These are phyloP conservation scores for Yarrowia divulgata DNA, from an alignment of 805 yeast genomes.

Conservation along the genomic window DNA sequence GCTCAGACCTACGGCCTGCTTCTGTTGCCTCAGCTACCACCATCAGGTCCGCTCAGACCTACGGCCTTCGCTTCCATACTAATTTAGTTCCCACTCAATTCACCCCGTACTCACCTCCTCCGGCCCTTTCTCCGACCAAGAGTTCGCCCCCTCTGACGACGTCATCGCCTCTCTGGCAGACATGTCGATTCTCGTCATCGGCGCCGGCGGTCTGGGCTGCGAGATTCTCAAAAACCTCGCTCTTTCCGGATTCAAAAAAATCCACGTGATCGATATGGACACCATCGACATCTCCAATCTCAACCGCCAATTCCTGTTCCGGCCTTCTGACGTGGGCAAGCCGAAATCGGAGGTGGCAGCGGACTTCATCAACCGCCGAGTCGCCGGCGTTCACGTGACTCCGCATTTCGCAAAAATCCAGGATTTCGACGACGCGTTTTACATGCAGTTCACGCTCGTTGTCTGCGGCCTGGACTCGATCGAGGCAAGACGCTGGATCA, in stretches of 20 bases:
- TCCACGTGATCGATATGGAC: slow-evolving; percentile 82
- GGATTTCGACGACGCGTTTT: slow-evolving; percentile 67
- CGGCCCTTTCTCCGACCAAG: slow-evolving; percentile 53
- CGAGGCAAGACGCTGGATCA: slow-evolving; percentile 91
- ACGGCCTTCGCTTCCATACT: background rate
- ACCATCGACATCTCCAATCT: slow-evolving; percentile 78
- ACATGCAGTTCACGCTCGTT: slow-evolving; percentile 70
- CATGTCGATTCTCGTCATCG: slow-evolving; percentile 53
- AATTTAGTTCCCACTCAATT: slow-evolving; percentile 3
- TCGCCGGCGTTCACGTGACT: slow-evolving; percentile 54
- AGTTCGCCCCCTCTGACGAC: slow-evolving; percentile 50
- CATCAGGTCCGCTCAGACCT: no score
- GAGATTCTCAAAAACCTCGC: slow-evolving; percentile 78
- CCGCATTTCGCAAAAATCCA: slow-evolving; percentile 73
- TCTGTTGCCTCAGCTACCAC: no score
- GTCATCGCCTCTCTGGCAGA: slow-evolving; percentile 41
- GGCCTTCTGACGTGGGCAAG: slow-evolving; percentile 66
- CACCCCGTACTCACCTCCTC: background rate
- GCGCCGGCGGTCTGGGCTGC: slow-evolving; percentile 88
- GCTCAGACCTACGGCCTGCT: background rate
- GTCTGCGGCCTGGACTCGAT: slow-evolving; percentile 90
- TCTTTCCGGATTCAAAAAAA: slow-evolving; percentile 67
- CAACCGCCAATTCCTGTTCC: slow-evolving; percentile 76
- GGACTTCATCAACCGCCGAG: slow-evolving; percentile 57
- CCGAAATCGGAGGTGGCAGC: slow-evolving; percentile 75